Evolutionary conservation across 2,329 filamentous ascomycete species (phyloP), one percentile per base, ranked within the genome.

Genomic region (Xylariomycetidae sp.): DNA sequence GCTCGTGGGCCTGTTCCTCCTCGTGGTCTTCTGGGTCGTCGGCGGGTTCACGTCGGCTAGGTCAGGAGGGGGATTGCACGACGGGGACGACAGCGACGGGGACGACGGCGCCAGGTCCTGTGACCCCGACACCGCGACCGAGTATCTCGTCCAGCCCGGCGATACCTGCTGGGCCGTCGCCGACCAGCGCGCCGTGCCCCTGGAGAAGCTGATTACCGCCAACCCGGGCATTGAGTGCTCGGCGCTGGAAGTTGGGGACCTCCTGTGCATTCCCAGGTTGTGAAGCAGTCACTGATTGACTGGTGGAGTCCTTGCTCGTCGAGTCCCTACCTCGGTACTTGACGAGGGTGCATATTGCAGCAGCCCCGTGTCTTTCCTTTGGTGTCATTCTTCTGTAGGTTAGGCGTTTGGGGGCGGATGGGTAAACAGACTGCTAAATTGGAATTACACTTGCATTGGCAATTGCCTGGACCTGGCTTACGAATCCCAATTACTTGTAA

Each of bases 131-230:
- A 56, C 56, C 28, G 48, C 44, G 14, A 44, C 43, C 14, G 46
- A 53, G 5, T 65, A 73, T 44, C 52, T 54, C 23, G 55, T 77
- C 26, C 43, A 57, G 31, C 32, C 54, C 6, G 70, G 67, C 5
- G 68, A 76, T 40, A 72, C 68, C 6, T 76, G 72, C 50, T 75
- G 69, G 70, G 63, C 50, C 5, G 63, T 77, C 48, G 68, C 64
- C 1, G 46, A 73, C 36, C 49, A 43, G 19, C 50, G 58, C 37
- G 57, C 57, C n/a, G 38, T 69, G 35, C 56, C 52, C 25, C 56
- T 76, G 15, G 65, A 70, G 10, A 61, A 63, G 14, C 47, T 77
- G 19, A n/a, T 68, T 39, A 50, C 48, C 16, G 46, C 61, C 23
- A 76, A 77, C 36, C 30, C 52, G 14, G 59, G 54, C 1, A 45